A percentile compares a stretch with the other conserved stretches of the same genome.
Evolutionary conservation across 805 yeast genomes (phyloP).

Genomic region (Starmerella potacharoeniae): DNA sequence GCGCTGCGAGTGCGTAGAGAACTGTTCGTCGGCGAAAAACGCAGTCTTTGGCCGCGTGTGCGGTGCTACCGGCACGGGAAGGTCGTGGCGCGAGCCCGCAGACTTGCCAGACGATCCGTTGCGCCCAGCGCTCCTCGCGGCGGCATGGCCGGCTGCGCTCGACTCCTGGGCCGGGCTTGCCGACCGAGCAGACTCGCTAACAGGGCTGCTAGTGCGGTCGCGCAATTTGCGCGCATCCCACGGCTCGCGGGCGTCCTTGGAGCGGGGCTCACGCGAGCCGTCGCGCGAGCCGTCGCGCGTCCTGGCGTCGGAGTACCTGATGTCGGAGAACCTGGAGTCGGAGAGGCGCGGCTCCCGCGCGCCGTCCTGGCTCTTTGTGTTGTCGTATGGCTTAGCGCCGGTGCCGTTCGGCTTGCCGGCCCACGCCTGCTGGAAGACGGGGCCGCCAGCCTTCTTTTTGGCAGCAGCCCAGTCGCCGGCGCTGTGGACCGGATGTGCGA

Average conservation of each 20-base stretch:
- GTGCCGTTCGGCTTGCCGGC: not conserved
- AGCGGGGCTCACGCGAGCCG: no score
- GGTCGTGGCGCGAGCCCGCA: not conserved
- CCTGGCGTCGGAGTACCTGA: no score
- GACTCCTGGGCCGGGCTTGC: no score
- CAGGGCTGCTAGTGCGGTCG: not conserved
- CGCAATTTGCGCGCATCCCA: not conserved
- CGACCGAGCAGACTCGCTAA: no score
- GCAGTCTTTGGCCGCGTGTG: not conserved
- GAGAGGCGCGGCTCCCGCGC: not conserved
- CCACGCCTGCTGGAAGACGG: slow-evolving; percentile 1
- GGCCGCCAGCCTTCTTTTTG: slow-evolving; percentile 3
- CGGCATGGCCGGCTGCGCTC: no score
- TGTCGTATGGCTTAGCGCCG: not conserved
- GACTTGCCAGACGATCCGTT: not conserved
- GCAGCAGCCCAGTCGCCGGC: slow-evolving; percentile 4
- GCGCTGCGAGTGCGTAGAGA: not conserved
- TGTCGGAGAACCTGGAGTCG: not conserved
- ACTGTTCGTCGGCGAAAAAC: not conserved
- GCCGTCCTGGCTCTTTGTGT: not conserved
- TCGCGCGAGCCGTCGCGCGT: no score
- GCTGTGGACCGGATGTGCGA: not conserved
- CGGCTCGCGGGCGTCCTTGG: not conserved
- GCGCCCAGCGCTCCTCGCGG: not conserved
- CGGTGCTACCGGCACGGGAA: not conserved